Conservation (phyloP, 75 land plant genomes). For the Chamaecyparis obtusa region DNA sequence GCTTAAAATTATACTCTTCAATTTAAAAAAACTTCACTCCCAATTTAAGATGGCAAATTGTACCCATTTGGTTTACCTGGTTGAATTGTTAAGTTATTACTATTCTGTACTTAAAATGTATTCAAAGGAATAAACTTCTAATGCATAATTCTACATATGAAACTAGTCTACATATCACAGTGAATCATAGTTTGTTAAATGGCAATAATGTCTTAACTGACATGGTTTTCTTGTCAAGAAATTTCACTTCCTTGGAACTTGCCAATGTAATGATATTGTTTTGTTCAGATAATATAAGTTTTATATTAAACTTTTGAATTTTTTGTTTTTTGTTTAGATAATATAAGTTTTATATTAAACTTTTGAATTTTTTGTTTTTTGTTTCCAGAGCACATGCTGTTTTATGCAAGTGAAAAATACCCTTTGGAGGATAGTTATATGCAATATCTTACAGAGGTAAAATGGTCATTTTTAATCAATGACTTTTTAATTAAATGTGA, state of each 20-base stretch:
- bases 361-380: slow-evolving; percentile 7
- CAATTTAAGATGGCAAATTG: neutral
- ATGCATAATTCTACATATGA: neutral
- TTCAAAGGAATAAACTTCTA: neutral
- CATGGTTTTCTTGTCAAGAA: neutral
- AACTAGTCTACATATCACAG: neutral
- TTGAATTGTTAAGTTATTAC: neutral
- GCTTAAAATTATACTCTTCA: neutral
- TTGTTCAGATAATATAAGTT: neutral
- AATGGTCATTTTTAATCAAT: neutral
- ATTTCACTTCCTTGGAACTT: neutral
- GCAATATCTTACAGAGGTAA: slow-evolving; percentile 88
- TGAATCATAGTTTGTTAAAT: neutral
- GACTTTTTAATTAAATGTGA: neutral
- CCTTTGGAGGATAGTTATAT: slow-evolving; percentile 93
- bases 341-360: slow-evolving; percentile 1
- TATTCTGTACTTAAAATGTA: neutral
- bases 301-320: neutral
- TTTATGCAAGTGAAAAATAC: slow-evolving; percentile 96
- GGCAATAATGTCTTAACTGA: neutral
- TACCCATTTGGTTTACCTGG: neutral
- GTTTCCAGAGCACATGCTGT: slow-evolving; percentile 93
- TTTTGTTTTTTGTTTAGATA: slow-evolving; percentile 10
- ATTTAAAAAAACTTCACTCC: neutral
- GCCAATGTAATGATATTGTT: neutral